A percentile compares a stretch with the other conserved stretches of the same genome.
phyloP scores from a whole-genome alignment of 441 rosid species.

The Euphorbia celastroides region DNA sequence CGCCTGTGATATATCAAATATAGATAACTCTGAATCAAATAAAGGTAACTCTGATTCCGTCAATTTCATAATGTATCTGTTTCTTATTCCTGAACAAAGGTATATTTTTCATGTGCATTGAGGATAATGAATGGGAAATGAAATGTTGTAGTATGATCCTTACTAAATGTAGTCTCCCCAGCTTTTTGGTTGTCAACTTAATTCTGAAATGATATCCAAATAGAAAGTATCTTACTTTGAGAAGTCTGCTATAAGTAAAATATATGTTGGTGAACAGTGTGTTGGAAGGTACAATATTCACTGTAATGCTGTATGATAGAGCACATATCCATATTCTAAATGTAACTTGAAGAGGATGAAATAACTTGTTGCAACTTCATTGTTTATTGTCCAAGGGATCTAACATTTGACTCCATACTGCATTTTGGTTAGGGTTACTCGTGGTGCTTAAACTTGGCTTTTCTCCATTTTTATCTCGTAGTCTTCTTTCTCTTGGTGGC shows the following conservation, averaged over 20 bases:
- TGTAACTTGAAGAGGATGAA: neutral
- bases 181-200: neutral
- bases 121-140: conserved; percentile 1
- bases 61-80: too few relatives aligned
- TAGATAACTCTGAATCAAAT: too few relatives aligned
- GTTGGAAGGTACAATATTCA: conserved; percentile 44
- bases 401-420: conserved; percentile 17
- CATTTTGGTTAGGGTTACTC: conserved; percentile 16
- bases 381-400: neutral
- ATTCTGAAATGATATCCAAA: neutral
- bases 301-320: conserved; percentile 17
- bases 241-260: neutral
- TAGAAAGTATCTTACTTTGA: neutral
- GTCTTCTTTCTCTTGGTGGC: neutral
- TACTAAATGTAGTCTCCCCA: neutral
- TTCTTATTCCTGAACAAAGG: too few relatives aligned
- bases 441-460: neutral
- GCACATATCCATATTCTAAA: neutral
- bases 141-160: neutral
- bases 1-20: too few relatives aligned
- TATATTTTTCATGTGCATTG: too few relatives aligned
- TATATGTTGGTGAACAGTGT: neutral
- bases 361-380: neutral
- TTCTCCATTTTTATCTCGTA: conserved; percentile 1
- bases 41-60: too few relatives aligned